Conservation (phyloP, 2,329 filamentous ascomycete species). For the Ophiostoma perfectum region DNA sequence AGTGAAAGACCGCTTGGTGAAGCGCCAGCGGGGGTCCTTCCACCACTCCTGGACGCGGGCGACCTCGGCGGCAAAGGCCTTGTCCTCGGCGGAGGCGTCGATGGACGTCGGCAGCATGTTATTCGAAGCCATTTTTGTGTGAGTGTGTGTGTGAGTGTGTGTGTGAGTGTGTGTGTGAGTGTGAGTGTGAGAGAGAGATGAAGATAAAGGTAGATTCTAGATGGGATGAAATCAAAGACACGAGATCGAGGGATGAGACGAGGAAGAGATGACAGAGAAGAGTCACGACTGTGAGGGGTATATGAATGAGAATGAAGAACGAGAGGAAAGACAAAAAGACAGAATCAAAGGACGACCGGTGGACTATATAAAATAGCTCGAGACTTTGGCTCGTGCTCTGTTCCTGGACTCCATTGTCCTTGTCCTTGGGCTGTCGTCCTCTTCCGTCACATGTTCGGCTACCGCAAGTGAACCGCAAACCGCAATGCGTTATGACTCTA, state of each 20-base stretch:
- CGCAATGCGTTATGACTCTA: conserved; percentile 9
- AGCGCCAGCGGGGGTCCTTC: conserved; percentile 83
- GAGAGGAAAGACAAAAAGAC: background rate
- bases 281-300: background rate
- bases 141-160: conserved; percentile 21
- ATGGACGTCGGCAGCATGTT: conserved; percentile 57
- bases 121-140: conserved; percentile 50
- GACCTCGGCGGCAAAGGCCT: conserved; percentile 75
- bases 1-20: conserved; percentile 88
- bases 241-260: background rate
- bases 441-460: conserved; percentile 27
- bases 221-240: background rate
- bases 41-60: conserved; percentile 91
- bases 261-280: background rate
- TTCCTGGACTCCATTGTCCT: background rate
- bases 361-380: conserved; percentile 22
- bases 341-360: background rate
- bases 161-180: conserved; percentile 10
- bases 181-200: conserved; percentile 2
- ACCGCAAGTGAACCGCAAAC: conserved; percentile 14
- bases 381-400: conserved; percentile 14
- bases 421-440: background rate
- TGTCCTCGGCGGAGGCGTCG: conserved; percentile 53
- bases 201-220: background rate
- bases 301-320: background rate